Evolutionary conservation across 2,329 filamentous ascomycete genomes (phyloP).

Genomic region (Aspergillus tubingensis): DNA sequence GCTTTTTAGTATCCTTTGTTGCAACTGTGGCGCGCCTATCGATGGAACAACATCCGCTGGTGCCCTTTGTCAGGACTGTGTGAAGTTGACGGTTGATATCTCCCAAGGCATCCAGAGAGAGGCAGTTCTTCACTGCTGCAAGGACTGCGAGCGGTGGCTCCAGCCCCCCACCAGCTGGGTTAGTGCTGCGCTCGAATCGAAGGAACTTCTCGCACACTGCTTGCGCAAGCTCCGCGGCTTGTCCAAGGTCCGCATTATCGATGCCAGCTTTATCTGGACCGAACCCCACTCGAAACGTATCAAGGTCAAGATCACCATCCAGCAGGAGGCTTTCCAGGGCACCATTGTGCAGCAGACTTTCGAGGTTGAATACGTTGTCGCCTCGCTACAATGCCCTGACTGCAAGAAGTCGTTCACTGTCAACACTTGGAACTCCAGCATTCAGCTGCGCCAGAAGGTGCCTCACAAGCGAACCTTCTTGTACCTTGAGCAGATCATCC

Average conservation of each 20-base stretch:
- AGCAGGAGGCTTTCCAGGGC: conserved; percentile 67
- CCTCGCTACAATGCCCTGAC: conserved; percentile 90
- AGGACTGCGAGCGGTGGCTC: conserved; percentile 92
- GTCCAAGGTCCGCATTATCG: conserved; percentile 88
- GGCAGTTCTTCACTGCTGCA: conserved; percentile 84
- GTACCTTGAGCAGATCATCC: conserved; percentile 87
- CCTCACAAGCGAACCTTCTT: conserved; percentile 87
- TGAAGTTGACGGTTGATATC: conserved; percentile 92
- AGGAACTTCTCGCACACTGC: conserved; percentile 89
- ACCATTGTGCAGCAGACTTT: conserved; percentile 85
- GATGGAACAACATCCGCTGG: conserved; percentile 84
- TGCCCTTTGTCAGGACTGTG: conserved; percentile 92
- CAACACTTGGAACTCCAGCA: conserved; percentile 90
- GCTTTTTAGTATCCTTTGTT: conserved; percentile 78
- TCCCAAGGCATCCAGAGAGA: conserved; percentile 89
- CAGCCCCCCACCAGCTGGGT: conserved; percentile 86
- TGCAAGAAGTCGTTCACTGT: conserved; percentile 95
- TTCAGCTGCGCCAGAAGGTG: conserved; percentile 96
- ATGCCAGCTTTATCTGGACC: conserved; percentile 97
- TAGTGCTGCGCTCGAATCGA: conserved; percentile 78
- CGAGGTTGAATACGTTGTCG: conserved; percentile 89
- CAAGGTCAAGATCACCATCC: conserved; percentile 93
- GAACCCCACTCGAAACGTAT: conserved; percentile 92
- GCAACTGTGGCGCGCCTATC: conserved; percentile 94
- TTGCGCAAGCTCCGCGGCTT: conserved; percentile 83